Evolutionary conservation across 495 filamentous ascomycete species (phyloP).

Genomic region (Xylaria palmicola): DNA sequence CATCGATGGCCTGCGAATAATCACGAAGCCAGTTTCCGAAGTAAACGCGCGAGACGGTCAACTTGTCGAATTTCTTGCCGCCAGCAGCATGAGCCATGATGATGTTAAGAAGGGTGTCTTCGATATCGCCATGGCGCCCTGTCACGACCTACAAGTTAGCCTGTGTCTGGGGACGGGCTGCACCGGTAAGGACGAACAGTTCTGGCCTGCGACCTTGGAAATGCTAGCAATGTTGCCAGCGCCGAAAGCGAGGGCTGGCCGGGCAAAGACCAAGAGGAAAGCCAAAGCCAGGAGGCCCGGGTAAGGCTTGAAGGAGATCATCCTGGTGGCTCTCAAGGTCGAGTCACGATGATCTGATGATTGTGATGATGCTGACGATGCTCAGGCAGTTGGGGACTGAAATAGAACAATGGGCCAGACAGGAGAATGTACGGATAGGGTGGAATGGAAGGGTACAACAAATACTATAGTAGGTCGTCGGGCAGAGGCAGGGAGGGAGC

Average conservation of each 20-base stretch:
- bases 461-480: not conserved
- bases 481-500: not conserved
- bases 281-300: conserved; percentile 44
- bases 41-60: conserved; percentile 79
- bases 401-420: not conserved
- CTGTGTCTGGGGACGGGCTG: not conserved
- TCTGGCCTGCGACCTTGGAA: conserved; percentile 75
- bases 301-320: conserved; percentile 43
- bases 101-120: conserved; percentile 78
- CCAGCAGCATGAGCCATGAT: conserved; percentile 73
- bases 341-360: not conserved
- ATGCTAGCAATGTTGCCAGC: conserved; percentile 81
- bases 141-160: not conserved
- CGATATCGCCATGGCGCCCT: conserved; percentile 94
- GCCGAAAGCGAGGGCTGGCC: conserved; percentile 75
- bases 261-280: conserved; percentile 47
- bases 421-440: not conserved
- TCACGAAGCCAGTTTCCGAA: conserved; percentile 94
- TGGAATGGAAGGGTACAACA: not conserved
- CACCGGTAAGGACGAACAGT: conserved; percentile 51
- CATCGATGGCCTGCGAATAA: conserved; percentile 79
- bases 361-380: not conserved
- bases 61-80: conserved; percentile 82
- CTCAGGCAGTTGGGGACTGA: too few species aligned
- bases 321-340: conserved; percentile 13